A percentile compares a stretch with the other conserved stretches of the same genome.
phyloP scores from a whole-genome alignment of 2,329 filamentous ascomycete species.

The Aspergillus sp. region DNA sequence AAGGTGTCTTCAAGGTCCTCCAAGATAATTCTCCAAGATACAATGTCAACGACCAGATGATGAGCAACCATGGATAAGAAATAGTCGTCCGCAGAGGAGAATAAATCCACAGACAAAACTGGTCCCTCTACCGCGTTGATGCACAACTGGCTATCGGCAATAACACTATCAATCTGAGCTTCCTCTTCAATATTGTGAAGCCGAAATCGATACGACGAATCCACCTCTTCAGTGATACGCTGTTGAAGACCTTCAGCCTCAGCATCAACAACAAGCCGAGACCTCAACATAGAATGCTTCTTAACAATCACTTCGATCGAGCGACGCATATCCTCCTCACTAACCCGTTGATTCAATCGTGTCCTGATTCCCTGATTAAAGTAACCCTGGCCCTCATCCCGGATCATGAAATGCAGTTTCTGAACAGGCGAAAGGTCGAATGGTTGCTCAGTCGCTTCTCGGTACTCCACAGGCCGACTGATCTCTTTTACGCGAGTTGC shows the following conservation, averaged over 20 bases:
- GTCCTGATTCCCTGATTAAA: constrained; percentile 42
- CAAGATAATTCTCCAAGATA: constrained; percentile 42
- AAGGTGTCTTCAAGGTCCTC: constrained; percentile 41
- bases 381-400: constrained; percentile 34
- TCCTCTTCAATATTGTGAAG: constrained; percentile 20
- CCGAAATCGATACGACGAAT: constrained; percentile 29
- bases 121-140: constrained; percentile 40
- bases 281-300: constrained; percentile 41
- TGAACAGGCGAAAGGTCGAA: constrained; percentile 41
- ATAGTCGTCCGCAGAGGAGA: constrained; percentile 33
- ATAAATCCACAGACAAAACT: constrained; percentile 44
- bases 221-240: constrained; percentile 29
- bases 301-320: constrained; percentile 33
- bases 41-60: constrained; percentile 41
- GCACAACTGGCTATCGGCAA: constrained; percentile 32
- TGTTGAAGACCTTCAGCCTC: constrained; percentile 24
- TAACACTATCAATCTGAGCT: constrained; percentile 23
- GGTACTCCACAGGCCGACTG: constrained; percentile 32
- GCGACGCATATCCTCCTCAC: constrained; percentile 22
- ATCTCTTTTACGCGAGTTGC: constrained; percentile 32
- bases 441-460: constrained; percentile 30
- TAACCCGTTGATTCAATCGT: constrained; percentile 28
- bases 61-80: constrained; percentile 39
- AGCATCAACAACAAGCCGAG: constrained; percentile 28
- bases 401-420: constrained; percentile 37